These are phyloP conservation scores for Knufia petricola DNA, from an alignment of 2,329 filamentous ascomycete genomes.

Conservation along the genomic window DNA sequence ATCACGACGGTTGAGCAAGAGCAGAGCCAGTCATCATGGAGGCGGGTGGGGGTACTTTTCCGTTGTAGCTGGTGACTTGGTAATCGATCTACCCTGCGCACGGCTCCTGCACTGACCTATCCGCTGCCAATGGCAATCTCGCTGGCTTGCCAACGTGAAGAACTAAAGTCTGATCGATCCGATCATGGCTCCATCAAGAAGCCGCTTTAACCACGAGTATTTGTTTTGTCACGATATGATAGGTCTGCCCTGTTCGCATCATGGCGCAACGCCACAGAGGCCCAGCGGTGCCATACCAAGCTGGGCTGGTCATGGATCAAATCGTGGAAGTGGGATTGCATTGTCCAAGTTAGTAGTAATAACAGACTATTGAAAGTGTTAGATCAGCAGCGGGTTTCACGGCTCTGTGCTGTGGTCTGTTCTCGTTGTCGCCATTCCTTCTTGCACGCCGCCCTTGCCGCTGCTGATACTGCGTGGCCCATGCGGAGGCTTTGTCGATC, in stretches of 20 bases:
- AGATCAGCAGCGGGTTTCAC: background rate
- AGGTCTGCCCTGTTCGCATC: background rate
- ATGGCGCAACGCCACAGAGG: background rate
- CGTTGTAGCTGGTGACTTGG: background rate
- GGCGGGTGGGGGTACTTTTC: background rate
- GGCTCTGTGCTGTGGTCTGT: background rate
- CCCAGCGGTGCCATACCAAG: background rate
- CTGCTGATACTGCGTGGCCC: background rate
- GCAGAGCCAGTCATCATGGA: too few species aligned
- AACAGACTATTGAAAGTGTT: background rate
- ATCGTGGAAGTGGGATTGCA: background rate
- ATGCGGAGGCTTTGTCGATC: background rate
- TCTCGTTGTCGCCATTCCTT: background rate
- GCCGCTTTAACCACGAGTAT: background rate
- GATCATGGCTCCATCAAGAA: background rate
- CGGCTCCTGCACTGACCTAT: background rate
- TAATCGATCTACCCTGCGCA: background rate
- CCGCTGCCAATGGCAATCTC: background rate
- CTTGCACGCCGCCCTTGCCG: background rate
- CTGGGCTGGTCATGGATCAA: background rate
- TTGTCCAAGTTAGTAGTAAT: too few species aligned
- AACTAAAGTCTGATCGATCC: background rate
- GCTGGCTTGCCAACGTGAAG: background rate
- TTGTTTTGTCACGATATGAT: background rate
- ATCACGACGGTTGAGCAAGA: too few species aligned